Conservation (phyloP, 2,329 filamentous ascomycete genomes). For the Tolypocladium paradoxum region DNA sequence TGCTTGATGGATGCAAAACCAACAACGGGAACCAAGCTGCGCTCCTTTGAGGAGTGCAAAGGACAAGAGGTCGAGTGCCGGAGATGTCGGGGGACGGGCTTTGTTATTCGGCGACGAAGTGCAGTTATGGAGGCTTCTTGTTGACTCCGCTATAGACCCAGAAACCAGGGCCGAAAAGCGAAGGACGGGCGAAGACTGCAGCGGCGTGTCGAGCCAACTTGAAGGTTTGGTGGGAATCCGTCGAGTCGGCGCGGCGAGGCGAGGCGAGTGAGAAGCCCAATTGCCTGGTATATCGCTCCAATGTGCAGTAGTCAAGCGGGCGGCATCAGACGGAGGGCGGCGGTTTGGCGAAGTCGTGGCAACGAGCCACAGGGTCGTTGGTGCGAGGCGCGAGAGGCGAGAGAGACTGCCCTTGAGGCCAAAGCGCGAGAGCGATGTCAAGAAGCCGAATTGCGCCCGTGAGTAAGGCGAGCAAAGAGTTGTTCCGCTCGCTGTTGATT, state of each 20-base stretch:
- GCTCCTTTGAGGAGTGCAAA: neutral
- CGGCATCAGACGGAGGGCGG: neutral
- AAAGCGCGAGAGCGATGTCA: neutral
- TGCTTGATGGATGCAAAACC: slow-evolving; percentile 18
- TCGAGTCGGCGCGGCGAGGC: neutral
- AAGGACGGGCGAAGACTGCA: slow-evolving; percentile 61
- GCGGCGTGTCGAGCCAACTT: slow-evolving; percentile 86
- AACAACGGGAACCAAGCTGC: slow-evolving; percentile 4
- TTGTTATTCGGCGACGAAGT: neutral
- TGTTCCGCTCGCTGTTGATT: neutral
- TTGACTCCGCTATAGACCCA: slow-evolving; percentile 96
- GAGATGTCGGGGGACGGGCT: neutral
- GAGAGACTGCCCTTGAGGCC: neutral
- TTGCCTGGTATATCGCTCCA: neutral
- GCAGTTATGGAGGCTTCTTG: slow-evolving; percentile 93
- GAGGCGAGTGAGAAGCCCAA: neutral
- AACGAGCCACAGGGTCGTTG: neutral
- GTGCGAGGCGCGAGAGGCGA: neutral
- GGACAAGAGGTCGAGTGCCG: neutral
- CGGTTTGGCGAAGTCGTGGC: neutral
- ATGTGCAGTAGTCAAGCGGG: neutral
- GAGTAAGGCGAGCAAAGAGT: neutral
- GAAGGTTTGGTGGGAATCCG: slow-evolving; percentile 45
- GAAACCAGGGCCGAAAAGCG: slow-evolving; percentile 83
- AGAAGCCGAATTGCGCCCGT: neutral